Base-by-base conservation (phyloP, 2,329 filamentous ascomycete species). In the Pyricularia sp. region DNA sequence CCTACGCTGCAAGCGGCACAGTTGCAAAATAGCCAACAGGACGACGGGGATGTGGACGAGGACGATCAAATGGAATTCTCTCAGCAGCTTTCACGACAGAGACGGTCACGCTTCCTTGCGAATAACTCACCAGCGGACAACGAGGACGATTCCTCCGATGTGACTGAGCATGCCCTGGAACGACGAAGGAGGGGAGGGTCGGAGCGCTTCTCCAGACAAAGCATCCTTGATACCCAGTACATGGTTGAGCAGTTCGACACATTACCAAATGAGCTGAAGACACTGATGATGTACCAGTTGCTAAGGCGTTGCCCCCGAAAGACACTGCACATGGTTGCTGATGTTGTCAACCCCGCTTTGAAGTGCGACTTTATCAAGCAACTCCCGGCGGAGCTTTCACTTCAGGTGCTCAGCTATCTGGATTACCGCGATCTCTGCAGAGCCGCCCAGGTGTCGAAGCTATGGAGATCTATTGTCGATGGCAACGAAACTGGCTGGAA, bases 401-500 rank as follows among this genome's bases (percentile, higher is more conserved):
- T 97, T 25, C 92, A 97, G 73, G 90, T 98, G 66, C 85, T 97
- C 14, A 90, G 91, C 31, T 97, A 94, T 76, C 87, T 99, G 23
- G 92, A 97, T 76, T 85, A 91, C 69, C 88, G 88, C 73, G 95
- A 94, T 73, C 88, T 98, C 74, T 97, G 94, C 77, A 90, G 89
- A 71, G 93, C 94, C 12, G 92, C 95, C 1, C 94, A 95, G 74
- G 95, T 98, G 4, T 98, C 94, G 0, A 97, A 92, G 78, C 90
- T 92, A 76, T 99, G 95, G 95, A 89, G 95, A 63, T 89, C 91
- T 72, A 89, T 97, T 58, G 89, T 97, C 68, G 94, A 98, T 75
- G 91, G 91, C 9, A 94, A 98, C 76, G 95, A 99, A 79, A 94
- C 91, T 65, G 93, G 94, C 17, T 99, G 95, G 95, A 98, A 96